Base-by-base conservation (phyloP, 1,284 basidiomycete species). In the Tilletia walkeri region DNA sequence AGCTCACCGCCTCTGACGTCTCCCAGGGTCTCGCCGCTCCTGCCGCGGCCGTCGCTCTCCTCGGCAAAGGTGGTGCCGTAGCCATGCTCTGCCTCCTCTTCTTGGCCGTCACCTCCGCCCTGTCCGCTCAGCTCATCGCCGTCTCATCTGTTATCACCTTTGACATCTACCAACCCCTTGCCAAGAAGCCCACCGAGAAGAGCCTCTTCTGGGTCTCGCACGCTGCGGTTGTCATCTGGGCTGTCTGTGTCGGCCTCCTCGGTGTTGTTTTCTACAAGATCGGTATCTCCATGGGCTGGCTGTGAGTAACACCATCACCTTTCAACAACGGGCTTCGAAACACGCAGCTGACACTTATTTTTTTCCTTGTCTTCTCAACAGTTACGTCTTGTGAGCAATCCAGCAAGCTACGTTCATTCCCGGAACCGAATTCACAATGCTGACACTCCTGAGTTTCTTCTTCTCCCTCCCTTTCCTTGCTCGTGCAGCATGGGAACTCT, bases 251-350 rank as follows among this genome's bases (percentile, higher is more conserved):
- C 88, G 92, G 90, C 39, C 76, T 92, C 14, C 89, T 92, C 1
- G 94, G 93, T 0, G 85, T 91, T 41, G 91, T 94, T 71, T 96
- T 95, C 87, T 90, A 88, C 85, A 93, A 92, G 80, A 92, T 93
- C 72, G 92, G 93, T 4, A 89, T 97, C 69, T 90, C 89, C 5
- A 92, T 83, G 93, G 91, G 79, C 10, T 81, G 76, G 76, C 71
- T 80, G 6, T 81, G 79, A 72, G 69, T 78, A 4, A 68, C 18
- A 9, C 3, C 18, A 18, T n/a, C 24, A 1, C 24, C 24, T 18
- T 16, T 34, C 16, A 30, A 30, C 59, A 5, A 36, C 38, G 30
- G 5, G 59, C 36, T 36, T 50, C 47, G 66, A 50, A 24, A 2
- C n/a, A 30, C 18, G 14, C 41, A 45, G 41, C 41, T 45, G 41